Evolutionary conservation across 2,329 filamentous ascomycete species (phyloP).

Genomic region (Cytospora paraplurivora): DNA sequence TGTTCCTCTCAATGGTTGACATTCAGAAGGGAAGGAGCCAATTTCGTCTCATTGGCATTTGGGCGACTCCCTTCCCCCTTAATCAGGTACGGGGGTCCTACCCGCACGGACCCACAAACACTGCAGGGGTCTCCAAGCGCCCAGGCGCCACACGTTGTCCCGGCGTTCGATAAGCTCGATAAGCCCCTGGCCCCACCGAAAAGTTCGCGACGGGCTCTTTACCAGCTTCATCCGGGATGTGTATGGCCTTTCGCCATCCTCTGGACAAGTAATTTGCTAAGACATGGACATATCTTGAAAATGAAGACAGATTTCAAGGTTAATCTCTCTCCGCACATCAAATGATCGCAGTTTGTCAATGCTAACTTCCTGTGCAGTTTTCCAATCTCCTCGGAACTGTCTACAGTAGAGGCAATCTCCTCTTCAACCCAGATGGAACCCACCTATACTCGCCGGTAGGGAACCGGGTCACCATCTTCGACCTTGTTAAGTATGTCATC

Average conservation of each 20-base stretch:
- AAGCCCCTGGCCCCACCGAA: conserved; percentile 18
- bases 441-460: conserved; percentile 95
- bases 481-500: conserved; percentile 79
- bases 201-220: conserved; percentile 15
- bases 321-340: conserved; percentile 31
- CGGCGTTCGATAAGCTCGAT: conserved; percentile 3
- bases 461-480: conserved; percentile 94
- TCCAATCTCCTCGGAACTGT: conserved; percentile 98
- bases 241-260: conserved; percentile 22
- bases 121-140: neutral
- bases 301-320: conserved; percentile 99
- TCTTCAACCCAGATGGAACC: conserved; percentile 95
- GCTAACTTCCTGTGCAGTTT: conserved; percentile 61
- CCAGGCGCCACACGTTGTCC: neutral
- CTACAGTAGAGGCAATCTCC: conserved; percentile 95
- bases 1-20: conserved; percentile 14
- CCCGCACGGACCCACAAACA: conserved; percentile 1
- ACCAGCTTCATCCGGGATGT: conserved; percentile 33
- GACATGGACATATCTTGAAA: conserved; percentile 47
- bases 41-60: conserved; percentile 20
- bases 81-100: conserved; percentile 17
- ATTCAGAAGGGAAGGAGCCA: conserved; percentile 21
- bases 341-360: neutral
- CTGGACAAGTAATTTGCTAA: conserved; percentile 3
- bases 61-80: conserved; percentile 20